Conservation (phyloP, 257 asterid genomes). For the Plantago ovata region DNA sequence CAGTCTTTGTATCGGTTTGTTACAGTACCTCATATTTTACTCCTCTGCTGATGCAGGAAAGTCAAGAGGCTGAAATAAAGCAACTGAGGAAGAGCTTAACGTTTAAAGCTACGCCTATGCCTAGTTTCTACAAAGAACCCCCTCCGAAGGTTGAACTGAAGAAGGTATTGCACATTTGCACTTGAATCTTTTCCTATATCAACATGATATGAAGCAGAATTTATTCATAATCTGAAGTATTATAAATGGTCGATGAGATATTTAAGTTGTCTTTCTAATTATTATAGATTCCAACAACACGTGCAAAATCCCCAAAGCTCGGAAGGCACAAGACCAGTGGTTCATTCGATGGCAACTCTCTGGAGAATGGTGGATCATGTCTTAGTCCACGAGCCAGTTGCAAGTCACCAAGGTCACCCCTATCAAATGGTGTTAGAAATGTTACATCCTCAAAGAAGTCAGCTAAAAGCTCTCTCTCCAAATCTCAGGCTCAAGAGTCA, state of each 20-base stretch:
- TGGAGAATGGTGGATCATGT: slow-evolving; percentile 37
- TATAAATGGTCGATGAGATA: neutral
- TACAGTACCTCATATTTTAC: slow-evolving; percentile 2
- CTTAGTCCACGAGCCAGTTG: slow-evolving; percentile 36
- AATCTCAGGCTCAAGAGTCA: slow-evolving; percentile 31
- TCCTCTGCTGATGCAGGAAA: slow-evolving; percentile 46
- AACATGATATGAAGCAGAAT: too few species aligned
- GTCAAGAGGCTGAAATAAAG: slow-evolving; percentile 76
- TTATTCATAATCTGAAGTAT: neutral
- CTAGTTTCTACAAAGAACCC: slow-evolving; percentile 85
- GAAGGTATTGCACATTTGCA: slow-evolving; percentile 43
- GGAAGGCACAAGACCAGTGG: slow-evolving; percentile 53
- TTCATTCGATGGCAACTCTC: slow-evolving; percentile 24
- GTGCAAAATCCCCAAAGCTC: slow-evolving; percentile 78
- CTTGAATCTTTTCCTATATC: neutral
- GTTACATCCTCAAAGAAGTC: slow-evolving; percentile 26
- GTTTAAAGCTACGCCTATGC: slow-evolving; percentile 91
- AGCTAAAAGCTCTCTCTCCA: slow-evolving; percentile 36
- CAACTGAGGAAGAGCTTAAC: slow-evolving; percentile 69
- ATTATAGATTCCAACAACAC: slow-evolving; percentile 67
- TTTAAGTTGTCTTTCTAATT: slow-evolving; percentile 2
- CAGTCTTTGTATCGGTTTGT: neutral
- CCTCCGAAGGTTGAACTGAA: slow-evolving; percentile 71
- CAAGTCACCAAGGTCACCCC: slow-evolving; percentile 36
- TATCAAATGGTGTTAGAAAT: slow-evolving; percentile 20